Evolutionary conservation across 148 eudicot species (phyloP), one percentile per base, ranked within the genome.

Genomic region (Oxyria digyna): DNA sequence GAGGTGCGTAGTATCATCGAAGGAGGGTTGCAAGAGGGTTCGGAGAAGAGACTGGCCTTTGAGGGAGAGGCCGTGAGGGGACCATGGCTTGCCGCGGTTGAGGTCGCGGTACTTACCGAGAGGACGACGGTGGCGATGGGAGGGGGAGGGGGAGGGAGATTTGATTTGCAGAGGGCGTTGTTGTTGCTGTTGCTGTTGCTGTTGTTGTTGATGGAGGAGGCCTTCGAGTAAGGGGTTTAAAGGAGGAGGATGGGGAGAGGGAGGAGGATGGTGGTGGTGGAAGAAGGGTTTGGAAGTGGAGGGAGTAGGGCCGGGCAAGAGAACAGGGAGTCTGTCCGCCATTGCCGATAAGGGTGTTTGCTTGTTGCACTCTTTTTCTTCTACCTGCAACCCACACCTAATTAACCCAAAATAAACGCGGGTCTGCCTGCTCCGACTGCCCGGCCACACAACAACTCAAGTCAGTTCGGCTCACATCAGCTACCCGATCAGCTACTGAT

Each of bases 1-100:
- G 26, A 89, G 70, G 26, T 79, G n/a, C 42, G 72, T 65, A 14
- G 41, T 41, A 11, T 83, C 73, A 11, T 83, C 72, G 68, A 86
- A 86, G 64, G 71, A 40, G 0, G 91, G 84, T 70, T 73, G 72
- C 9, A 77, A 37, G 15, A 93, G 84, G 73, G 82, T 59, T 21
- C 80, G 72, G 42, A 93, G 83, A 72, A 73, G 69, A 35, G 33
- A 69, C 84, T 84, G 81, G 85, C 94, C 98, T 84, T 20, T 15
- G 3, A 4, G 29, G 24, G 67, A 63, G 67, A 32, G 15, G 15
- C 79, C 74, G 74, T 74, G 77, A 73, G 77, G 77, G 31, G 84
- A 72, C 98, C 98, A 93, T 6, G 96, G 95, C 59, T 89, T 81
- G 31, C 95, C 98, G 13, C 76, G 83, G 78, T 89, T 89, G 42